Evolutionary conservation across 2,329 filamentous ascomycete genomes (phyloP), one percentile per base, ranked within the genome.

Genomic region (Hypoxylon sp.): DNA sequence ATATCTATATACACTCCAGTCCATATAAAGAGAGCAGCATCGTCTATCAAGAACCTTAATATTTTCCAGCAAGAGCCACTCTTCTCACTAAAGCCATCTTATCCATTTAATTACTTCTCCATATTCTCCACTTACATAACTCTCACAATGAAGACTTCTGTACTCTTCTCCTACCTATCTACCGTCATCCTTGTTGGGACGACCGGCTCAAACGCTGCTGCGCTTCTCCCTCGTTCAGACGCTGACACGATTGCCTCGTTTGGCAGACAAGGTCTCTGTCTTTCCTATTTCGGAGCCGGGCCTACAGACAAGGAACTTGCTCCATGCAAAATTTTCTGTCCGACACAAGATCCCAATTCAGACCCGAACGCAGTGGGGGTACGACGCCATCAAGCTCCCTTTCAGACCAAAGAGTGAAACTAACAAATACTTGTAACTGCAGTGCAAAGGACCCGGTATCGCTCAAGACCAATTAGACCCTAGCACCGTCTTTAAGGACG

Each of bases 221-320:
- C 46, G 4, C 58, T 70, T 13, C 14, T 70, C 2, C 65, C 68
- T 25, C 68, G 68, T 9, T 45, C 51, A 9, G 68, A 70, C 28
- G 68, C 58, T 41, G 43, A 55, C 11, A 70, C 63, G 36, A 72
- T 69, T 10, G 64, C 69, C 61, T 63, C 65, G 55, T 72, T 70
- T 21, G 63, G 58, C 5, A 56, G 65, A 19, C 65, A 65, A 61
- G 69, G 69, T 11, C 65, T 66, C 53, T 72, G 69, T 49, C 55
- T 69, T 25, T 68, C 69, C 13, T 72, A 72, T 57, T 49, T 70
- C 41, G 51, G 46, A 10, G 38, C 48, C 6, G 68, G 68, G 5
- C 43, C 52, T 11, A 53, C 45, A 2, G 41, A 68, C 3, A 70
- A 68, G 51, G 68, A 70, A 23, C 65, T 70, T 23, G 68, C 68